Base-by-base conservation (phyloP, 2,329 filamentous ascomycete genomes). In the Camillea tinctor region DNA sequence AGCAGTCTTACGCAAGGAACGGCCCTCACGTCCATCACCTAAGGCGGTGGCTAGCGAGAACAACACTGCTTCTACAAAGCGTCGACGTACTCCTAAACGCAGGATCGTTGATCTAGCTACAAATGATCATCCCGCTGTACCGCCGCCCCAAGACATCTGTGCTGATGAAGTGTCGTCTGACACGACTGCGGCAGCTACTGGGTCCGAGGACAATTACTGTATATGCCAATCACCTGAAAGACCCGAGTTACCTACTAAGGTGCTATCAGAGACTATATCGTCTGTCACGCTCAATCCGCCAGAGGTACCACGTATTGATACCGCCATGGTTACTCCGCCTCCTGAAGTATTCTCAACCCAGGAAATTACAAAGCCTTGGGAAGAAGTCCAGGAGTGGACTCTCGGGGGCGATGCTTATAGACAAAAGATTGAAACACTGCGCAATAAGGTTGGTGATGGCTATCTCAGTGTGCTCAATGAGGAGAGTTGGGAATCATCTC, bases 401-500 rank as follows among this genome's bases (percentile, higher is more conserved):
- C 78, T 85, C 50, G 85, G 86, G 60, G 89, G 90, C 57, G 91
- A 95, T 69, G 80, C 91, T 7, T 98, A 97, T 75, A 87, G 90
- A 59, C 91, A 91, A 73, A 95, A 95, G 75, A 89, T 98, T 57
- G 93, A 97, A 74, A 88, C 90, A 2, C 78, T 97, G 57, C 89
- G 93, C 62, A 89, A 89, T 70, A 92, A 94, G 70, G 88, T 97
- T 65, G 93, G 93, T 30, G 92, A 88, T 68, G 90, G 88, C 44
- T 99, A 96, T 84, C 83, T 99, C 48, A 93, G 88, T 64, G 92
- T 91, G 15, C 80, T 98, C 55, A 90, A 90, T 61, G 93, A 97
- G 69, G 91, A 95, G 73, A 81, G 78, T 50, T 88, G 86, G 85
- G 81, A 86, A 63, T 68, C 77, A 6, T 75, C 74, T 52, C 73